Evolutionary conservation across 1,284 basidiomycete genomes (phyloP), one percentile per base, ranked within the genome.

Genomic region (Anthracocystis setariae): DNA sequence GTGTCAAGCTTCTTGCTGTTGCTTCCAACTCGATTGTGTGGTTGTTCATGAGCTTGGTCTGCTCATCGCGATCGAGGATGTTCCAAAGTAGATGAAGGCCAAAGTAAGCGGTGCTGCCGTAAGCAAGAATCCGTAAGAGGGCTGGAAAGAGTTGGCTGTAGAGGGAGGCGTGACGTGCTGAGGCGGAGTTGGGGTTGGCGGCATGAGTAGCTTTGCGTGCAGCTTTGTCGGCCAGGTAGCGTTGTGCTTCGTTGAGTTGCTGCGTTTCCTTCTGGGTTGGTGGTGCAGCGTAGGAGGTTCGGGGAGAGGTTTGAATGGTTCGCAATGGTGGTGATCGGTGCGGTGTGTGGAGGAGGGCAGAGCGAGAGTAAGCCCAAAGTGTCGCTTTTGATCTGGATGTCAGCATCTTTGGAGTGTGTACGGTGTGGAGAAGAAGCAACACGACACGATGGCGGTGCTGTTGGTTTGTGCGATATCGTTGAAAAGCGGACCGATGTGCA

Each of bases 21-120:
- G 29, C 29, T 27, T 74, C 65, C 21, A 80, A 37, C 3, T 38
- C 20, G 13, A 8, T 21, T 12, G 74, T 60, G 33, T 79, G 69
- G 0, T 33, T 52, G 2, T 55, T 46, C 60, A 74, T 72, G 32
- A 68, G 29, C 29, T 49, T 40, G 1, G 46, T 54, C 55, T 78
- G 77, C 27, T 81, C 80, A 32, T 64, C 53, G 9, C 66, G 52
- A 35, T 74, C 65, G n/a, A 82, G 62, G 15, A 69, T 25, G 20
- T 67, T 63, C 80, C 80, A 82, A 17, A 66, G 40, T 17, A 82
- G 59, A 39, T 81, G 79, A n/a, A 81, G 48, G 20, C 75, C 71
- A 65, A 82, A 81, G 66, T 82, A 82, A 2, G 71, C 58, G 18
- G 60, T 74, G 23, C 74, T 76, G 38, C 78, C 77, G 57, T 81